Evolutionary conservation across 1,139 yeast species (phyloP), one percentile per base, ranked within the genome.

Genomic region (Lodderomyces elongisporus): DNA sequence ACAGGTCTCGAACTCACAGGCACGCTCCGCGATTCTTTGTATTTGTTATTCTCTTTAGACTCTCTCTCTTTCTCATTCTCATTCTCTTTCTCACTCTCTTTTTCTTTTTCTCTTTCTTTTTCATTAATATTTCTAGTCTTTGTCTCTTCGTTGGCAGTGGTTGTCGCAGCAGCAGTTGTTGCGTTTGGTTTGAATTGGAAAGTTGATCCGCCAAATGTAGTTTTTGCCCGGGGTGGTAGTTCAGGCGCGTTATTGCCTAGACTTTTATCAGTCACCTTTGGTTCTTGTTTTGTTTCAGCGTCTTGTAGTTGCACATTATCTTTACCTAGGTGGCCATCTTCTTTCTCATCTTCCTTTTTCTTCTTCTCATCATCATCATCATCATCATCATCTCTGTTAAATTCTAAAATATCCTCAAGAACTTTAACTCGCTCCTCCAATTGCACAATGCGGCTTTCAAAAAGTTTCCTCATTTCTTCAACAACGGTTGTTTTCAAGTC

Each of bases 201-300:
- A 41, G 54, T 53, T 27, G 54, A 56, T 6, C 64, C 51, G 2
- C 68, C 67, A 24, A 24, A 24, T 41, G 61, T 59, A 1, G 60
- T 55, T 5, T 55, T 50, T 40, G 48, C 28, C 38, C 48, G 31
- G 15, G 47, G 46, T 3, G 48, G 51, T n/a, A 46, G 38, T 4
- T 41, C 28, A 5, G 51, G 48, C 9, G 50, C 46, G 3, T 25
- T 31, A n/a, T 33, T 27, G 12, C 22, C 24, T n/a, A n/a, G n/a
- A n/a, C n/a, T n/a, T n/a, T n/a, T n/a, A n/a, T n/a, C n/a, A n/a
- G n/a, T n/a, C n/a, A n/a, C n/a, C 13, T 26, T 27, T 15, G 18
- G 28, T 27, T 15, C 17, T 17, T 12, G 25, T 23, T 18, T 25
- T 6, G n/a, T 15, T 10, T 24, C 26, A 7, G 12, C 26, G 26